These are phyloP conservation scores for Globisporangium echinulatum DNA, from an alignment of 352 stramenopile species.

Conservation along the genomic window DNA sequence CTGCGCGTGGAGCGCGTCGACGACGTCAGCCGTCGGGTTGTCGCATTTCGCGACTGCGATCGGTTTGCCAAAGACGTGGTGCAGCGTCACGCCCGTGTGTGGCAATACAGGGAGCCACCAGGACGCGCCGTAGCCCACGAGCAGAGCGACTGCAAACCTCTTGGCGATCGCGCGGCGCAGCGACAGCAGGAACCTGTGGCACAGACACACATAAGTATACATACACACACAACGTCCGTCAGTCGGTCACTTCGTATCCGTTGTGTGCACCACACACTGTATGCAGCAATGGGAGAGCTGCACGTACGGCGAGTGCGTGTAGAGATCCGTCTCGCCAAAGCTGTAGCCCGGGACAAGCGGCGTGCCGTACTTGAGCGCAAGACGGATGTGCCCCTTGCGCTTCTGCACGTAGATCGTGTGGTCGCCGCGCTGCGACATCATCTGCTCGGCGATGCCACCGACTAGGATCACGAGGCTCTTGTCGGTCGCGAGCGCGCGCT, in stretches of 20 bases:
- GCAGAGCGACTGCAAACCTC: constrained; percentile 54
- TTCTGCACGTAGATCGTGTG: constrained; percentile 77
- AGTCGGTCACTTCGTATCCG: background rate
- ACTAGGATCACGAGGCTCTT: constrained; percentile 81
- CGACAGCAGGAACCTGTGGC: constrained; percentile 41
- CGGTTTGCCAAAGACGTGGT: constrained; percentile 71
- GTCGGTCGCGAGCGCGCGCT: constrained; percentile 52
- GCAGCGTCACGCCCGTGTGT: constrained; percentile 47
- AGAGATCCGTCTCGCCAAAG: constrained; percentile 85
- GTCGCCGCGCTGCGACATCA: constrained; percentile 63
- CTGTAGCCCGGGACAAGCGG: constrained; percentile 69
- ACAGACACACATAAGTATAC: too few species aligned
- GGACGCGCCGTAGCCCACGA: constrained; percentile 51
- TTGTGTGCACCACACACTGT: too few species aligned
- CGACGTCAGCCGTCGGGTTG: constrained; percentile 48
- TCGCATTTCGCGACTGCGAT: constrained; percentile 58
- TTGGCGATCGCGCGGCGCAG: constrained; percentile 68
- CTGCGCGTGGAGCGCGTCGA: constrained; percentile 56
- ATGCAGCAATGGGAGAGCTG: background rate
- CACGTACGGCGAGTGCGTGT: constrained; percentile 61
- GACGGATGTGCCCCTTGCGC: constrained; percentile 76
- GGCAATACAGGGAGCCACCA: constrained; percentile 52
- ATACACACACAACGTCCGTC: constrained; percentile 5
- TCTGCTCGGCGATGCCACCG: constrained; percentile 77
- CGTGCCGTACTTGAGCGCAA: constrained; percentile 69